Evolutionary conservation across 306 rosid species (phyloP).

Genomic region (Quercus rubra): DNA sequence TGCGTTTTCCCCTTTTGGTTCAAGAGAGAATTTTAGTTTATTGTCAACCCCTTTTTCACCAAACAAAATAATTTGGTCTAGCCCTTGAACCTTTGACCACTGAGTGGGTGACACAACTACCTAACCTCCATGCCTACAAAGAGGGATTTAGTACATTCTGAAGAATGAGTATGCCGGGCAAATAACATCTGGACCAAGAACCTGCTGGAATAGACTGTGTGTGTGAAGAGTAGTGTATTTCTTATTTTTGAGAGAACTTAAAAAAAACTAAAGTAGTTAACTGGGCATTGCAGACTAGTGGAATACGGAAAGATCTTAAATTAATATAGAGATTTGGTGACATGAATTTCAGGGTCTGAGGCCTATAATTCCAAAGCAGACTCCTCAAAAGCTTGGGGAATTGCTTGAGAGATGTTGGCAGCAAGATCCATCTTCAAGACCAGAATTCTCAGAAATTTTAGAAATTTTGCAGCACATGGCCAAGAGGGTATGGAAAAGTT

Average conservation of each 20-base stretch:
- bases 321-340: conserved; percentile 1
- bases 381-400: conserved; percentile 56
- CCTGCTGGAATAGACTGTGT: neutral
- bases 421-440: conserved; percentile 66
- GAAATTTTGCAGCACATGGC: conserved; percentile 40
- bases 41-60: neutral
- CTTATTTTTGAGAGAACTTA: neutral
- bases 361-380: conserved; percentile 57
- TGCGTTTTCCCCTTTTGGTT: neutral
- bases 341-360: conserved; percentile 70
- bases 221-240: neutral
- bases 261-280: neutral
- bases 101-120: neutral
- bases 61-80: neutral
- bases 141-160: neutral
- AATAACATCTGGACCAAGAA: neutral
- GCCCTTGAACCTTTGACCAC: neutral
- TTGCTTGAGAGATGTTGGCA: conserved; percentile 71
- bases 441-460: conserved; percentile 68
- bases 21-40: neutral
- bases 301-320: neutral
- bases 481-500: conserved; percentile 32
- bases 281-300: neutral
- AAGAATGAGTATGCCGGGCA: neutral
- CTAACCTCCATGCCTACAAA: neutral